Evolutionary conservation across 495 filamentous ascomycete species (phyloP).

Genomic region (Parathielavia appendiculata): DNA sequence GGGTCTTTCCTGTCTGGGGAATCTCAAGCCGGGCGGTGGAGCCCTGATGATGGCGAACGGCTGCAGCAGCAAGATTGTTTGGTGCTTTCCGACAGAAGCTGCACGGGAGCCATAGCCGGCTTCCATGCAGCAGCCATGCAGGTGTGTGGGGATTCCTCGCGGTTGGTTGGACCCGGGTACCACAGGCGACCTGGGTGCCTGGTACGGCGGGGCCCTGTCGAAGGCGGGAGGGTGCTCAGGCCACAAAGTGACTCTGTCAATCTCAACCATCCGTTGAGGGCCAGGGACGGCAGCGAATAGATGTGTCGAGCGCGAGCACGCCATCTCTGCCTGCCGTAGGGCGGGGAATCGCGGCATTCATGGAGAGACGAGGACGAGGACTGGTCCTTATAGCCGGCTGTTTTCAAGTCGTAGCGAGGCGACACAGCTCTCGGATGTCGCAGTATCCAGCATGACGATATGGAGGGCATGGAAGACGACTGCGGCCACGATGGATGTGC

Average conservation of each 20-base stretch:
- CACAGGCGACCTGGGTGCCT: not conserved
- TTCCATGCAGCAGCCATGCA: slow-evolving; percentile 28
- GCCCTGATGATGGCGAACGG: slow-evolving; percentile 17
- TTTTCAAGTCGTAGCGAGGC: slow-evolving; percentile 20
- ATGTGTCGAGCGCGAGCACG: slow-evolving; percentile 9
- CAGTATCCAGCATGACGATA: slow-evolving; percentile 14
- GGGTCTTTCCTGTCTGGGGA: slow-evolving; percentile 25
- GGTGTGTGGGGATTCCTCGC: slow-evolving; percentile 5
- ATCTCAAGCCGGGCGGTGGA: slow-evolving; percentile 24
- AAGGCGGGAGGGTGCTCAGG: slow-evolving; percentile 10
- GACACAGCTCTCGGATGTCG: slow-evolving; percentile 22
- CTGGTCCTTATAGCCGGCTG: slow-evolving; percentile 11
- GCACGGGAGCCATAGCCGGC: slow-evolving; percentile 20
- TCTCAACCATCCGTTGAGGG: slow-evolving; percentile 9
- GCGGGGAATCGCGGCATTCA: slow-evolving; percentile 16
- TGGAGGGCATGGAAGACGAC: not conserved
- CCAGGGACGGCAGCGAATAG: slow-evolving; percentile 13
- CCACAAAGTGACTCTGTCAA: slow-evolving; percentile 3
- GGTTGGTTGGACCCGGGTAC: not conserved
- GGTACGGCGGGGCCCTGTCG: not conserved
- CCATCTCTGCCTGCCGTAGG: slow-evolving; percentile 5
- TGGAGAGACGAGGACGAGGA: slow-evolving; percentile 27
- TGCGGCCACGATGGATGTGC: too few relatives aligned
- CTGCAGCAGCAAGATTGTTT: slow-evolving; percentile 8
- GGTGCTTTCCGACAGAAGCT: slow-evolving; percentile 21